These are phyloP conservation scores for Rubroshorea leprosula DNA, from an alignment of 345 rosid genomes.

Conservation along the genomic window DNA sequence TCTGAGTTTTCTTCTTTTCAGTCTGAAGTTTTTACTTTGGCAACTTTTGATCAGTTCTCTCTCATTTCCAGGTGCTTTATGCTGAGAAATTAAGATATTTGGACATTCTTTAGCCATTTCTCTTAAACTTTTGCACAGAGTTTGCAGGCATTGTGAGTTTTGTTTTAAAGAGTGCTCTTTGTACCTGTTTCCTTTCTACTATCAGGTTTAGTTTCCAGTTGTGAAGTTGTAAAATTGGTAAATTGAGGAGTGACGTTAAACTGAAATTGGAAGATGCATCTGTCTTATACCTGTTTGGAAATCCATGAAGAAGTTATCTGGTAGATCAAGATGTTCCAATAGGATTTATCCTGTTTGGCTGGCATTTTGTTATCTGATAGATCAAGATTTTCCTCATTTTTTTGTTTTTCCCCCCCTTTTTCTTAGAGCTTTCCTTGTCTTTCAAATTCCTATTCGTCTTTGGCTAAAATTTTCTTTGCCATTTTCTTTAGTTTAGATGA, in stretches of 20 bases:
- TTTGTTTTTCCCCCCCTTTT: no score
- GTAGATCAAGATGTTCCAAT: neutral
- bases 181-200: neutral
- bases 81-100: constrained; percentile 12
- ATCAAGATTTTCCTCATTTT: no score
- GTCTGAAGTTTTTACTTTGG: constrained; percentile 4
- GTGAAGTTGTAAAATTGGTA: neutral
- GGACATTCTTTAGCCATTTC: constrained; percentile 5
- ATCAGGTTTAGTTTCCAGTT: constrained; percentile 1
- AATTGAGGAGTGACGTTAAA: neutral
- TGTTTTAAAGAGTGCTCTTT: neutral
- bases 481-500: neutral
- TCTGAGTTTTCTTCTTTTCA: constrained; percentile 8
- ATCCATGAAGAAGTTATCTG: neutral
- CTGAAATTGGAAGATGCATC: neutral
- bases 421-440: neutral
- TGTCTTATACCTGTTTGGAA: neutral
- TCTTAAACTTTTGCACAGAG: constrained; percentile 7
- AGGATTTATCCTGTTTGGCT: neutral
- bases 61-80: constrained; percentile 10
- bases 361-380: neutral
- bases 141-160: neutral
- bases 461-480: neutral
- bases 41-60: constrained; percentile 8
- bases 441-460: neutral